Percentiles rank a stretch among this genome's conserved stretches.
phyloP scores from a whole-genome alignment of 2,329 filamentous ascomycete genomes.

The Penicillium psychrosexuale region DNA sequence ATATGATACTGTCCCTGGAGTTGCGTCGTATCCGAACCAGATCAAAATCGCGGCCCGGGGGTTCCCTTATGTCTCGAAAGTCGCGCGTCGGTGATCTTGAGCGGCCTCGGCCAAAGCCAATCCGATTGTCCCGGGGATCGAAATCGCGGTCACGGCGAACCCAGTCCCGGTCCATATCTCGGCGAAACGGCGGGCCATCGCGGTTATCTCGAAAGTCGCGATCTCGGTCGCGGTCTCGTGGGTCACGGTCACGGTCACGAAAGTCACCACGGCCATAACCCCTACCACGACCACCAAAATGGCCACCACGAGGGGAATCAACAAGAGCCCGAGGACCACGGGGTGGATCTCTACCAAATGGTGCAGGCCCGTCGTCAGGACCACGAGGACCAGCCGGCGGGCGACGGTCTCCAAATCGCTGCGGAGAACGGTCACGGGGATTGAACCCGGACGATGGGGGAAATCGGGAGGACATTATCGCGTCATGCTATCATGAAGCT shows the following conservation, averaged over 20 bases:
- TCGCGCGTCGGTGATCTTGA: slow-evolving; percentile 44
- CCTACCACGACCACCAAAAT: slow-evolving; percentile 46
- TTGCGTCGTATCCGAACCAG: slow-evolving; percentile 42
- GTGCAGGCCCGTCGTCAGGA: slow-evolving; percentile 59
- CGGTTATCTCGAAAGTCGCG: slow-evolving; percentile 42
- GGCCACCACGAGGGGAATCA: slow-evolving; percentile 60
- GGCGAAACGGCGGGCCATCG: slow-evolving; percentile 41
- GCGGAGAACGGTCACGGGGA: slow-evolving; percentile 66
- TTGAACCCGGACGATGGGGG: slow-evolving; percentile 60
- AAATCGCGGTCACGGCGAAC: slow-evolving; percentile 48
- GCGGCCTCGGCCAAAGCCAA: slow-evolving; percentile 47
- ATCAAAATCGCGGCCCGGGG: slow-evolving; percentile 38
- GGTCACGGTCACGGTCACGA: slow-evolving; percentile 54
- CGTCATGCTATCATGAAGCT: slow-evolving; percentile 35
- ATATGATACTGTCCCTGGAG: slow-evolving; percentile 44
- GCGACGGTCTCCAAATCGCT: slow-evolving; percentile 68
- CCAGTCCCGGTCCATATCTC: slow-evolving; percentile 46
- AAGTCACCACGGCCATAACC: slow-evolving; percentile 37
- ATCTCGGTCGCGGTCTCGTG: slow-evolving; percentile 47
- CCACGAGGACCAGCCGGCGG: slow-evolving; percentile 51
- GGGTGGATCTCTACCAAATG: slow-evolving; percentile 66
- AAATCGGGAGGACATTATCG: slow-evolving; percentile 58
- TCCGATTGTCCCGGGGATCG: slow-evolving; percentile 43
- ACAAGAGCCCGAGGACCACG: slow-evolving; percentile 76
- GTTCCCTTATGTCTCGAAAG: slow-evolving; percentile 40